Evolutionary conservation across 1,284 basidiomycete species (phyloP), one percentile per base, ranked within the genome.

Genomic region (Leccinum griseonigrum): DNA sequence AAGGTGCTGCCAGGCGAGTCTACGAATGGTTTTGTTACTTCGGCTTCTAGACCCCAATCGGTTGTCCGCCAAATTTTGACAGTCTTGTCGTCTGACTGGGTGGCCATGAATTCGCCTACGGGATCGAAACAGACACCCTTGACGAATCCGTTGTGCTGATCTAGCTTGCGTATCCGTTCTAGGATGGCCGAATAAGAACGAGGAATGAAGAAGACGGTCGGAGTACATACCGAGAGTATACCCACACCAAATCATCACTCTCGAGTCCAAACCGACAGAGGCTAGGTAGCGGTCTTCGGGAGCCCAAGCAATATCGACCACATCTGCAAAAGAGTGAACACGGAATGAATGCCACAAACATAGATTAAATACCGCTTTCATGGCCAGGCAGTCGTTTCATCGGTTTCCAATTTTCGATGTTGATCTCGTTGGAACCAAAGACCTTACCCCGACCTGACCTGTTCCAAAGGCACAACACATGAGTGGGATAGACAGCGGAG

Each of bases 41-140:
- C 90, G 3, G 89, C 86, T 66, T 96, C 92, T 7, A 96, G 76
- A 9, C 83, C 78, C 97, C 97, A 99, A 68, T 97, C 94, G 9
- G 85, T 87, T 0, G 95, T 97, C 66, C 92, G 85, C 97, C 97
- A 99, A 54, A 99, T 91, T 72, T 97, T 97, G 65, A 98, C 92
- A 2, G 92, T 91, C 74, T 94, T 89, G 78, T 99, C 97, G 74
- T 98, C 97, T 13, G 95, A 97, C 76, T 96, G 88, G n/a, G 95
- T 97, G 7, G 95, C 95, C 58, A 99, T 85, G 72, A 90, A 98
- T 75, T 98, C 92, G 54, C 97, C 97, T 4, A 97, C 92, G 1
- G 97, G 97, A 76, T 99, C 97, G 87, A 96, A 99, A 69, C 94
- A 95, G 55, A 99, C 94, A 59, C 97, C 97, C 77, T 99, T 99